Evolutionary conservation across 768 basidiomycete species (phyloP).

Genomic region (Asterophora parasitica): DNA sequence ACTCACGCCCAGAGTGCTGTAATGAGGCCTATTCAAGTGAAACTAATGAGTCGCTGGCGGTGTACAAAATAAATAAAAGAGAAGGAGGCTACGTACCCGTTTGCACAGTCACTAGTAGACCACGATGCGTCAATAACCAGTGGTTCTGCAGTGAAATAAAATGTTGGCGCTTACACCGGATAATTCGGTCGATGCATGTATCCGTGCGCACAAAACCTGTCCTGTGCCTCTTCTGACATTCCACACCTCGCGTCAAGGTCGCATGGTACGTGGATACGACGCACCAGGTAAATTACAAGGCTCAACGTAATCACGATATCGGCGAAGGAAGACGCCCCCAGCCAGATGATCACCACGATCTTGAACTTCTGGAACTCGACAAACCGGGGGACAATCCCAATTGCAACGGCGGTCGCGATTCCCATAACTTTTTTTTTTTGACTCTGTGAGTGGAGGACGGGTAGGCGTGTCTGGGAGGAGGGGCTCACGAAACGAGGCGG

Average conservation of each 20-base stretch:
- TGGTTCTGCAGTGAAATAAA: not conserved
- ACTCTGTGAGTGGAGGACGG: too few species aligned
- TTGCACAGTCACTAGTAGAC: conserved; percentile 32
- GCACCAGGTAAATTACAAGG: too few species aligned
- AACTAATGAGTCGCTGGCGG: not conserved
- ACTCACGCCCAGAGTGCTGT: conserved; percentile 26
- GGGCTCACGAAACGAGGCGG: conserved; percentile 15
- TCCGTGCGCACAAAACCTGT: conserved; percentile 37
- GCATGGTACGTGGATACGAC: not conserved
- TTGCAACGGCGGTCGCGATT: conserved; percentile 21
- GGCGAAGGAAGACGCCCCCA: too few species aligned
- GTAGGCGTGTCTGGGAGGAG: too few species aligned
- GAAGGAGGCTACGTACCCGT: conserved; percentile 24
- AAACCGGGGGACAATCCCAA: conserved; percentile 16
- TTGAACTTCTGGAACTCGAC: conserved; percentile 22
- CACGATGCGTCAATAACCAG: too few species aligned
- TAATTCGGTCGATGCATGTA: conserved; percentile 34
- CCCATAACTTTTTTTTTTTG: conserved; percentile 21
- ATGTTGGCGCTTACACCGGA: conserved; percentile 22
- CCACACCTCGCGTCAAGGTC: too few species aligned
- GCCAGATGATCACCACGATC: conserved; percentile 17
- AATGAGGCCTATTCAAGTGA: conserved; percentile 15
- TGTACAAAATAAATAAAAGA: not conserved
- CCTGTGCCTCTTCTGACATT: conserved; percentile 24
- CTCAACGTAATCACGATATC: too few species aligned